These are phyloP conservation scores for Asterophora lycoperdoides DNA, from an alignment of 768 basidiomycete genomes.

Conservation along the genomic window DNA sequence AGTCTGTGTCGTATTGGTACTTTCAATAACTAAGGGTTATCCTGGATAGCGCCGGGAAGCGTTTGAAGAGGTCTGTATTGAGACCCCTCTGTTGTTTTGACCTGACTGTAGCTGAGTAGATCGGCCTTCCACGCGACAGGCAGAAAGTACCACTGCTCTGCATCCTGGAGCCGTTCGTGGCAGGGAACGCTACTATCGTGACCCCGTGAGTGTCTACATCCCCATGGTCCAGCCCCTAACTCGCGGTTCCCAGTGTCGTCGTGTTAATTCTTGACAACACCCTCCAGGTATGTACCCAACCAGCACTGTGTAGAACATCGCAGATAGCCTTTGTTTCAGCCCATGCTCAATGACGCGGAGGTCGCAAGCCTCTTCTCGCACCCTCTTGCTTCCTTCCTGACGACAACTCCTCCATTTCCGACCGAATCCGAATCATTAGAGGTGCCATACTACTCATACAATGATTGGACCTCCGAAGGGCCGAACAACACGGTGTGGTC, in stretches of 20 bases:
- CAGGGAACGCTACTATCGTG: slow-evolving; percentile 67
- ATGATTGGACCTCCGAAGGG: slow-evolving; percentile 47
- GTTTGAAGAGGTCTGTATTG: slow-evolving; percentile 70
- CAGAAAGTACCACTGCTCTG: slow-evolving; percentile 72
- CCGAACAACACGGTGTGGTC: slow-evolving; percentile 32
- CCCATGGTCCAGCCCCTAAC: not conserved
- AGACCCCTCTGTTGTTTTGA: not conserved
- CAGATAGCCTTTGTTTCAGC: slow-evolving; percentile 41
- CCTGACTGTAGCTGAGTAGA: slow-evolving; percentile 38
- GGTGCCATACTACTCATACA: slow-evolving; percentile 60
- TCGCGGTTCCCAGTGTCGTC: slow-evolving; percentile 56
- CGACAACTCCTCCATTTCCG: slow-evolving; percentile 53
- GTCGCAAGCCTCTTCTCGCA: slow-evolving; percentile 83
- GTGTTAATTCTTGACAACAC: slow-evolving; percentile 80
- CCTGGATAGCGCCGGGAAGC: slow-evolving; percentile 71
- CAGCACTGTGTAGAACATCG: too few species aligned
- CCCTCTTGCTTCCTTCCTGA: slow-evolving; percentile 71
- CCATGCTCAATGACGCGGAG: slow-evolving; percentile 75
- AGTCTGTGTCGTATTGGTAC: slow-evolving; percentile 20
- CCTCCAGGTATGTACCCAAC: slow-evolving; percentile 47
- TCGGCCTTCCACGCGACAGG: slow-evolving; percentile 74
- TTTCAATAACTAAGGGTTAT: slow-evolving; percentile 20
- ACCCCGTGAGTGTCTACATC: slow-evolving; percentile 59
- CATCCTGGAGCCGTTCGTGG: slow-evolving; percentile 73
- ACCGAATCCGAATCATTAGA: slow-evolving; percentile 50